Percentiles rank a stretch among this genome's conserved stretches.
Conservation (phyloP, 306 rosid species). For the Prinsepia uniflora region DNA sequence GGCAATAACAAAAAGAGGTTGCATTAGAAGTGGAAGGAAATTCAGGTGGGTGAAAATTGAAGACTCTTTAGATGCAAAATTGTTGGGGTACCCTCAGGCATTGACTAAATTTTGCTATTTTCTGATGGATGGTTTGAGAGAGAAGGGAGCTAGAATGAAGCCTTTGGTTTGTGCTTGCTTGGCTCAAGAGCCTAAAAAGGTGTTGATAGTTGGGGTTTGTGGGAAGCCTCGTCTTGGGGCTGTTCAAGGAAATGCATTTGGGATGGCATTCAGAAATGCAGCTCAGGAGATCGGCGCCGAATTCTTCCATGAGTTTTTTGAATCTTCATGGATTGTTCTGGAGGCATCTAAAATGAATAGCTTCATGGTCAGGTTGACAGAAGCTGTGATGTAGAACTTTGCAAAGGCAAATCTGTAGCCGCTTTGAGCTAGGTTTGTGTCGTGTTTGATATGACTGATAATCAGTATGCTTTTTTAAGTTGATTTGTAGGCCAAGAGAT, state of each 20-base stretch:
- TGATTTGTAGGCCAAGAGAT: constrained; percentile 17
- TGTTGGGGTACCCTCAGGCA: constrained; percentile 89
- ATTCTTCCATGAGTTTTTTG: constrained; percentile 89
- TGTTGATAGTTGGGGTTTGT: constrained; percentile 83
- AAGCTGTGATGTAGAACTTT: constrained; percentile 51
- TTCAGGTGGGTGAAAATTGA: constrained; percentile 91
- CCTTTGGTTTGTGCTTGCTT: constrained; percentile 93
- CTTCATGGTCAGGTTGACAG: constrained; percentile 88
- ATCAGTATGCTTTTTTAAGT: constrained; percentile 8
- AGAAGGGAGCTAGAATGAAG: constrained; percentile 93
- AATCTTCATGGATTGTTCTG: constrained; percentile 88
- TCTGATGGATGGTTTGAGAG: constrained; percentile 89
- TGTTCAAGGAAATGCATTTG: constrained; percentile 80
- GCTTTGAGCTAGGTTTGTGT: constrained; percentile 21
- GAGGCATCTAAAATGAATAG: constrained; percentile 66
- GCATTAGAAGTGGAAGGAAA: constrained; percentile 82
- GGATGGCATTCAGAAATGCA: constrained; percentile 69
- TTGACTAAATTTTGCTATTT: constrained; percentile 88
- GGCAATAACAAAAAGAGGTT: constrained; percentile 72
- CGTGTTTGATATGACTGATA: constrained; percentile 31
- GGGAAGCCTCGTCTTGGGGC: constrained; percentile 96
- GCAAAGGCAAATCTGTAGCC: constrained; percentile 9
- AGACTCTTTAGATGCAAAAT: constrained; percentile 61
- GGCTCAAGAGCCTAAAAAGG: constrained; percentile 70
- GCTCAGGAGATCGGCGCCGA: constrained; percentile 72